Evolutionary conservation across 192 early-diverging fungal genomes (phyloP).

Genomic region (Backusella psychrophila): DNA sequence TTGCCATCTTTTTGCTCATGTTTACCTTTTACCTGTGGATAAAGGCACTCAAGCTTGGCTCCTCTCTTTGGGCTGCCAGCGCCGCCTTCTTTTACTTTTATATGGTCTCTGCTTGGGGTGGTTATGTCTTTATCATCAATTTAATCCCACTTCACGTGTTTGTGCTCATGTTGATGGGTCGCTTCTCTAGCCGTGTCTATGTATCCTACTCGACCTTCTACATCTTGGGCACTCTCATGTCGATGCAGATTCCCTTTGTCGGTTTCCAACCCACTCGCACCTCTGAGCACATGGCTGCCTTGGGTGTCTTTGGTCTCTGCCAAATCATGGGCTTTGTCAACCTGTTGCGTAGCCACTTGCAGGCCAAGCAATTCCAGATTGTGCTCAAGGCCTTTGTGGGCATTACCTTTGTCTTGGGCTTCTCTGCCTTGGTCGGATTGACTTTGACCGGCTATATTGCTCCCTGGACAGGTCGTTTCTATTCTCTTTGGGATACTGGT

Average conservation of each 20-base stretch:
- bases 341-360: constrained; percentile 74
- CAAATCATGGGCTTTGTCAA: constrained; percentile 95
- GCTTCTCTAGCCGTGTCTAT: constrained; percentile 91
- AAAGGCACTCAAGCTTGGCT: constrained; percentile 93
- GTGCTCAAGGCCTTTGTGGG: constrained; percentile 71
- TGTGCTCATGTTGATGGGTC: constrained; percentile 92
- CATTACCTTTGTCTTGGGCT: constrained; percentile 48
- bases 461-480: constrained; percentile 98
- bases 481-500: constrained; percentile 99
- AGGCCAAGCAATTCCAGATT: constrained; percentile 81
- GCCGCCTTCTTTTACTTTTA: constrained; percentile 97
- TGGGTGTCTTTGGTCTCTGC: constrained; percentile 93
- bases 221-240: constrained; percentile 90
- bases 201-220: constrained; percentile 99
- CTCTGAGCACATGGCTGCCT: constrained; percentile 98
- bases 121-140: constrained; percentile 99
- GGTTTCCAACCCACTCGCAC: constrained; percentile 97
- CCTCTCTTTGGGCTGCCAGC: constrained; percentile 81
- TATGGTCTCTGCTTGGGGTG: constrained; percentile 99
- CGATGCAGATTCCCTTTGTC: constrained; percentile 99
- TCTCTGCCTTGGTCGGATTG: constrained; percentile 67
- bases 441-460: constrained; percentile 87
- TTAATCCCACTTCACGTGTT: constrained; percentile 96
- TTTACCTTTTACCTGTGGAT: constrained; percentile 99
- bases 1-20: constrained; percentile 98